These are phyloP conservation scores for Podospora pseudopauciseta DNA, from an alignment of 495 filamentous ascomycete genomes.

Conservation along the genomic window DNA sequence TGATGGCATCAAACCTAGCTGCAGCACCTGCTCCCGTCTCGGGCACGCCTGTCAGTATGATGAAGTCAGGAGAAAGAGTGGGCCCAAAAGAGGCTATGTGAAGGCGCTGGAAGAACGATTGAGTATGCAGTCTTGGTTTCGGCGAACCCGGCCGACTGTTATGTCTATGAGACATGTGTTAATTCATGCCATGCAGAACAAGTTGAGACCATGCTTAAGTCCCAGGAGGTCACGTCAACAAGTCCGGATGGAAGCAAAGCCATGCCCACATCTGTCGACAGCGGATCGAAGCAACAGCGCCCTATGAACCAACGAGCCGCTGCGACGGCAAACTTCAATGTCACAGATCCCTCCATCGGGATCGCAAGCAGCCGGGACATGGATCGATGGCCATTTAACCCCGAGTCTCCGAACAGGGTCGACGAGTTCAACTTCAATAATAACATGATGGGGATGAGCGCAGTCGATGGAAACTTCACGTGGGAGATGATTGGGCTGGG, in stretches of 20 bases:
- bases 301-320: conserved; percentile 31
- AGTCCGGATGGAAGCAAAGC: conserved; percentile 35
- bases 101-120: conserved; percentile 94
- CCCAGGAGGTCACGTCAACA: conserved; percentile 50
- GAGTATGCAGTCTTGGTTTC: conserved; percentile 52
- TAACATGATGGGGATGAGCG: conserved; percentile 46
- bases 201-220: conserved; percentile 88
- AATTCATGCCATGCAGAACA: conserved; percentile 59
- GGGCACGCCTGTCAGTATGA: conserved; percentile 93
- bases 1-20: conserved; percentile 75
- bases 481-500: conserved; percentile 97
- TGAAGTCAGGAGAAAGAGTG: conserved; percentile 95
- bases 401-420: conserved; percentile 46
- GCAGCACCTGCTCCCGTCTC: conserved; percentile 85
- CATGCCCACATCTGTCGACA: conserved; percentile 32
- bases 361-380: conserved; percentile 44
- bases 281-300: conserved; percentile 24
- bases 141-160: neutral
- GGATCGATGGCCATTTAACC: conserved; percentile 52
- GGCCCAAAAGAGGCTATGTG: conserved; percentile 96
- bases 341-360: conserved; percentile 42
- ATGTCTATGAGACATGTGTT: conserved; percentile 15
- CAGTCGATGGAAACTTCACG: conserved; percentile 50
- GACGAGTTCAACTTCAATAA: conserved; percentile 44
- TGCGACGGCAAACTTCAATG: conserved; percentile 42